A percentile compares a stretch with the other conserved stretches of the same genome.
Evolutionary conservation across 345 rosid genomes (phyloP).

Genomic region (Gossypium sturtianum): DNA sequence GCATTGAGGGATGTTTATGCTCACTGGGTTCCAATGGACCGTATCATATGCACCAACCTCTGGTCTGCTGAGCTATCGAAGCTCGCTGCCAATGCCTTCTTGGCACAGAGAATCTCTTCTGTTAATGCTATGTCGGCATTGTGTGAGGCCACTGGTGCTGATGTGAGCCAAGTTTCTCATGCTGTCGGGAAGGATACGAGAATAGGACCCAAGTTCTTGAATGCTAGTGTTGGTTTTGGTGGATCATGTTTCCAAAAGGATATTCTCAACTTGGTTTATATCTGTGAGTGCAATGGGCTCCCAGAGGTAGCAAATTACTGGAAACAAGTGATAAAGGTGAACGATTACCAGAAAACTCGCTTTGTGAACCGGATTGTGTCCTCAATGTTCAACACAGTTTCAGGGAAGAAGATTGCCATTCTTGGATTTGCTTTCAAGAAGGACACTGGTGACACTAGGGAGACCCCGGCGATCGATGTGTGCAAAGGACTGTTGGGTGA

Average conservation of each 20-base stretch:
- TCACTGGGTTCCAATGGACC: constrained; percentile 63
- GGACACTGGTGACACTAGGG: constrained; percentile 76
- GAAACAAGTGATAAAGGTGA: constrained; percentile 70
- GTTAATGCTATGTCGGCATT: constrained; percentile 78
- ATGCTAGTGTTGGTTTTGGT: constrained; percentile 70
- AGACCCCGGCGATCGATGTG: constrained; percentile 69
- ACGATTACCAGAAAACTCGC: constrained; percentile 62
- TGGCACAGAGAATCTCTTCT: constrained; percentile 68
- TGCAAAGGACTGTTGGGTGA: constrained; percentile 61
- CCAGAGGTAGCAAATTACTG: constrained; percentile 64
- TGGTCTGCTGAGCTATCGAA: constrained; percentile 78
- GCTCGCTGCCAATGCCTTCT: constrained; percentile 73
- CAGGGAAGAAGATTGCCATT: constrained; percentile 57
- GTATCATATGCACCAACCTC: constrained; percentile 58
- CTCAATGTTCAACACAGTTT: constrained; percentile 62
- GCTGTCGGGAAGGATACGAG: constrained; percentile 61
- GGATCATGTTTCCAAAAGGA: constrained; percentile 75
- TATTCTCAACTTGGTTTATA: constrained; percentile 57
- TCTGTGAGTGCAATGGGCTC: constrained; percentile 67
- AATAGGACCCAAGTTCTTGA: constrained; percentile 67
- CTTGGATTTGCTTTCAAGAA: constrained; percentile 70
- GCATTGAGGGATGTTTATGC: constrained; percentile 59
- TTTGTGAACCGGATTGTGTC: constrained; percentile 58
- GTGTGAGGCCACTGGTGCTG: constrained; percentile 70
- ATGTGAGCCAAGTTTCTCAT: constrained; percentile 52